phyloP scores from a whole-genome alignment of 2,329 filamentous ascomycete species.

The Fusarium fujikuroi region DNA sequence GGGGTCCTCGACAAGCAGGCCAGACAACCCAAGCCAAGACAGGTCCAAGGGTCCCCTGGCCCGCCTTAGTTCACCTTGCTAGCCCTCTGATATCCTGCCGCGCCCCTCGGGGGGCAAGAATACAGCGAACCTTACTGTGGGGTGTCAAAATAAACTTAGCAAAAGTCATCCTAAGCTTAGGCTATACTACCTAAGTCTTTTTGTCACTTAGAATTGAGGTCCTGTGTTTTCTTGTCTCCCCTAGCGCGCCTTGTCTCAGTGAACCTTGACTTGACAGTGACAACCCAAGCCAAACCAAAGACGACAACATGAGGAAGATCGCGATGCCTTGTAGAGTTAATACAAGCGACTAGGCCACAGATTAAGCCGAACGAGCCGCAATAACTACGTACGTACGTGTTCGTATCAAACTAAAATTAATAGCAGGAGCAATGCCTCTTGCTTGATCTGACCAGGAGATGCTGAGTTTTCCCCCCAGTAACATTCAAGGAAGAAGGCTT shows the following conservation, averaged over 20 bases:
- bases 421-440: slow-evolving; percentile 5
- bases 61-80: slow-evolving; percentile 14
- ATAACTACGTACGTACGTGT: background rate
- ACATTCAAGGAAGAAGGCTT: background rate
- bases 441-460: slow-evolving; percentile 13
- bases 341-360: background rate
- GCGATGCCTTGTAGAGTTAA: slow-evolving; percentile 14
- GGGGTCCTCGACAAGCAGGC: background rate
- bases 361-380: slow-evolving; percentile 15
- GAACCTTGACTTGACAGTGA: slow-evolving; percentile 24
- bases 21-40: background rate
- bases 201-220: too few relatives aligned
- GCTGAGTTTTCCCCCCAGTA: slow-evolving; percentile 16
- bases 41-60: slow-evolving; percentile 23
- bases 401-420: background rate
- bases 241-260: slow-evolving; percentile 26
- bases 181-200: too few relatives aligned
- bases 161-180: too few relatives aligned
- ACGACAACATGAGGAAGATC: slow-evolving; percentile 16
- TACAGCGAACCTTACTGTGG: too few relatives aligned
- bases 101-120: too few relatives aligned
- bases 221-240: too few relatives aligned
- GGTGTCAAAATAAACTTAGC: too few relatives aligned
- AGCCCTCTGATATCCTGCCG: slow-evolving; percentile 17
- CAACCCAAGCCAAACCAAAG: slow-evolving; percentile 13